A percentile compares a stretch with the other conserved stretches of the same genome.
These are phyloP conservation scores for Periconia sp. DNA, from an alignment of 2,329 filamentous ascomycete species.

Conservation along the genomic window DNA sequence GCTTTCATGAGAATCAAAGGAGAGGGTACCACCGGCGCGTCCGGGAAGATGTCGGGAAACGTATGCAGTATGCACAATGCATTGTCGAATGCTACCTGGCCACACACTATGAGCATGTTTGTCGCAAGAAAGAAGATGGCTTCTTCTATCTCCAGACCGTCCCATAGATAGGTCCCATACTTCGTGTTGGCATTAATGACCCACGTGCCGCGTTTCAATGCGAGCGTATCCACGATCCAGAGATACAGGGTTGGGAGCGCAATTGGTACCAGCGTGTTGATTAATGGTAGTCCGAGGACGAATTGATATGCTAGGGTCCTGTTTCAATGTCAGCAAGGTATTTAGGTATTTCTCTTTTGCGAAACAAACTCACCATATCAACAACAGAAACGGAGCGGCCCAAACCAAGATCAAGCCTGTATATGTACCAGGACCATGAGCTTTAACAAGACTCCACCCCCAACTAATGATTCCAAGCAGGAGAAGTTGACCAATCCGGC, in stretches of 20 bases:
- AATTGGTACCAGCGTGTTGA: conserved; percentile 63
- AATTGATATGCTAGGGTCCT: conserved; percentile 65
- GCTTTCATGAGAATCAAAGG: conserved; percentile 56
- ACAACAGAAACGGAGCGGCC: conserved; percentile 66
- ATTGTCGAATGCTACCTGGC: conserved; percentile 69
- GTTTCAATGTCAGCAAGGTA: conserved; percentile 5
- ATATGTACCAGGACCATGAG: conserved; percentile 60
- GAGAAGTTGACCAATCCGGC: conserved; percentile 53
- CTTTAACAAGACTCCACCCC: conserved; percentile 51
- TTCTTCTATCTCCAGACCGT: conserved; percentile 71
- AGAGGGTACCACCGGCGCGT: conserved; percentile 52
- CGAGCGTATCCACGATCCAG: conserved; percentile 71
- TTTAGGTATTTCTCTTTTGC: background rate
- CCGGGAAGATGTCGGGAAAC: conserved; percentile 61
- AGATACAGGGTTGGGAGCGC: conserved; percentile 67
- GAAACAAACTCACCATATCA: conserved; percentile 57
- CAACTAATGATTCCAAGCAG: conserved; percentile 49
- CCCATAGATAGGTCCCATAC: conserved; percentile 63
- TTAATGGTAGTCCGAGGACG: conserved; percentile 60
- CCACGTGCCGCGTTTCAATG: conserved; percentile 70
- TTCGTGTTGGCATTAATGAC: conserved; percentile 70
- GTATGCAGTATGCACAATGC: conserved; percentile 65
- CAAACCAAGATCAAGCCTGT: conserved; percentile 70
- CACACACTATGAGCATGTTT: conserved; percentile 70
- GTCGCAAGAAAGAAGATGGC: conserved; percentile 73